Conservation (phyloP, 31 red algal species). For the Endocladia muricata region DNA sequence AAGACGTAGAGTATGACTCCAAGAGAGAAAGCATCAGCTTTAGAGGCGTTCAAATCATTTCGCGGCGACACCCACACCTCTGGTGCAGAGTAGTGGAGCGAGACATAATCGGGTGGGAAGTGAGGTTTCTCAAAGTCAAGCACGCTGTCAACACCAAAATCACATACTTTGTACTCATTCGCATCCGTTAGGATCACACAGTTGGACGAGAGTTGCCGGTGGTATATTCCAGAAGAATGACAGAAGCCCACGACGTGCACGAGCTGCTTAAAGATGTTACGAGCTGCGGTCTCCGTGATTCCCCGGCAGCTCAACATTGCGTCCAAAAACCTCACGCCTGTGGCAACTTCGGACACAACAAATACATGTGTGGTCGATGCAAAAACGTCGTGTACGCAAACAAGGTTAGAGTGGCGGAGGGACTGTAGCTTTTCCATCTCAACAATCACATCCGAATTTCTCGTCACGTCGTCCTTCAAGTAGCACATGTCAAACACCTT, state of each 20-base stretch:
- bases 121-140: background rate
- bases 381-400: background rate
- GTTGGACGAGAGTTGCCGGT: background rate
- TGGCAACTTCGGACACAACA: background rate
- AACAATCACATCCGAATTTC: background rate
- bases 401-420: background rate
- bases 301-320: background rate
- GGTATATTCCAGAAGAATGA: background rate
- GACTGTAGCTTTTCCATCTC: background rate
- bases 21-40: background rate
- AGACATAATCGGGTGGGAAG: background rate
- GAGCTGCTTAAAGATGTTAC: background rate
- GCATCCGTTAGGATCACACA: background rate
- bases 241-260: background rate
- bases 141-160: background rate
- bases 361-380: background rate
- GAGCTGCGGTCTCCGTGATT: background rate
- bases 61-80: background rate
- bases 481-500: background rate
- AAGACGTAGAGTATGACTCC: background rate
- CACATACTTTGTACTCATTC: background rate
- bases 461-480: background rate
- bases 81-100: background rate
- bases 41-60: background rate
- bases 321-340: background rate